Base-by-base conservation (phyloP, 805 yeast species). In the Saccharomycopsis guyanensis region DNA sequence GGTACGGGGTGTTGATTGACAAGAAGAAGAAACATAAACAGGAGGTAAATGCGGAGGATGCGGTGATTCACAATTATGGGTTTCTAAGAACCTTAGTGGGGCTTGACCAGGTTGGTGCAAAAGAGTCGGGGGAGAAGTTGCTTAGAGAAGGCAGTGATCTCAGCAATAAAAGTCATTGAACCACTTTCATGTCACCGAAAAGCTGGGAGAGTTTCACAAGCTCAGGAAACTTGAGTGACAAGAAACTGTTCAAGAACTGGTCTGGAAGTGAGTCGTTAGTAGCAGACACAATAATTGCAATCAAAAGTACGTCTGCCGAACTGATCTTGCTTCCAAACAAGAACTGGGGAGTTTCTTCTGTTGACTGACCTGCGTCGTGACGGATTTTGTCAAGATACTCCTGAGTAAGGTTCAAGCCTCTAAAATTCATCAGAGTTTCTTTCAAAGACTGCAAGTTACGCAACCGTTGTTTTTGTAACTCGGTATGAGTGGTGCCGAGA, bases 1-100 rank as follows among this genome's bases (percentile, higher is more conserved):
- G 86, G 76, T 76, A 75, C 44, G 78, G 82, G 3, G 63, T 82
- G 0, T 60, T 75, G 20, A 46, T 80, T 3, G 83, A 79, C 55
- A 65, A 85, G 54, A 50, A 55, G 3, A 54, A 66, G 40, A 54
- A 55, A 12, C 60, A 61, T 41, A 62, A 36, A n/a, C 20, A 42
- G 29, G 29, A 25, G 29, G 10, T 25, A 6, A 25, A 6, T 10
- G 6, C 29, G 10, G 29, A 25, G 10, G 10, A 25, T 10, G 29
- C 40, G 25, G 15, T 23, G 25, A 19, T 20, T 12, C 29, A 25
- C 29, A 25, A 6, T 10, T 25, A n/a, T n/a, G n/a, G n/a, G n/a
- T n/a, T n/a, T n/a, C n/a, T n/a, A n/a, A n/a, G n/a, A n/a, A n/a
- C n/a, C n/a, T n/a, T n/a, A n/a, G n/a, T n/a, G n/a, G n/a, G n/a